Percentiles rank a stretch among this genome's conserved stretches.
phyloP scores from a whole-genome alignment of 192 early-diverging fungal genomes.

The Backusella macrospora region DNA sequence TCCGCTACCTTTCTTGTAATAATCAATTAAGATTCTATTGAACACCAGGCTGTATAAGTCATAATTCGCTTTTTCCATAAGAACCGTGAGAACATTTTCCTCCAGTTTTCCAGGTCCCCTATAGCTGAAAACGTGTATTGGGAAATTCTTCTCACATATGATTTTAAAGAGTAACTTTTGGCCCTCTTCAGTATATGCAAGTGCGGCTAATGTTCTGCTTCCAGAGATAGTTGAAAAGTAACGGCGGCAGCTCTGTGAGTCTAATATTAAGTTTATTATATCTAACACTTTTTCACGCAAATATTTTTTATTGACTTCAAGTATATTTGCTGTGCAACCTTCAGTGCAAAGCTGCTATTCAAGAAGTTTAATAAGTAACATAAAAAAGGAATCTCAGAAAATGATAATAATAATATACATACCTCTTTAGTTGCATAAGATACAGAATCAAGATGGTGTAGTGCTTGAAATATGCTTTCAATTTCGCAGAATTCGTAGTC shows the following conservation, averaged over 20 bases:
- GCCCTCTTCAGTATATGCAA: neutral
- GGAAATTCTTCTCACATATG: neutral
- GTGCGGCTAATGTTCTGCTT: neutral
- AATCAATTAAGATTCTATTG: neutral
- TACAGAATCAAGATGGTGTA: neutral
- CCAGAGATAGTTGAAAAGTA: slow-evolving; percentile 14
- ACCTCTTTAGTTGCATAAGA: neutral
- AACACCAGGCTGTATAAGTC: neutral
- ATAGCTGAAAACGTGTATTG: neutral
- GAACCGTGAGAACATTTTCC: slow-evolving; percentile 9
- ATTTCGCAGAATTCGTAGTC: neutral
- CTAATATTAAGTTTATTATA: neutral
- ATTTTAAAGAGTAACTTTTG: neutral
- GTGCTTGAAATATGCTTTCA: slow-evolving; percentile 1
- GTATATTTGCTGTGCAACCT: neutral
- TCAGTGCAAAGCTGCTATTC: neutral
- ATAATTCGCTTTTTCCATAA: neutral
- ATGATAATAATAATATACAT: neutral
- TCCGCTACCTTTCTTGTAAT: neutral
- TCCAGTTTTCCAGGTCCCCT: neutral
- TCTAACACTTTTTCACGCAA: neutral
- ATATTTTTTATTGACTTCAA: neutral
- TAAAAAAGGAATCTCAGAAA: neutral
- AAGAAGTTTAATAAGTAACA: neutral
- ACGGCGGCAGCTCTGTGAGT: neutral